These are phyloP conservation scores for Kwoniella pini DNA, from an alignment of 768 basidiomycete species.

Conservation along the genomic window DNA sequence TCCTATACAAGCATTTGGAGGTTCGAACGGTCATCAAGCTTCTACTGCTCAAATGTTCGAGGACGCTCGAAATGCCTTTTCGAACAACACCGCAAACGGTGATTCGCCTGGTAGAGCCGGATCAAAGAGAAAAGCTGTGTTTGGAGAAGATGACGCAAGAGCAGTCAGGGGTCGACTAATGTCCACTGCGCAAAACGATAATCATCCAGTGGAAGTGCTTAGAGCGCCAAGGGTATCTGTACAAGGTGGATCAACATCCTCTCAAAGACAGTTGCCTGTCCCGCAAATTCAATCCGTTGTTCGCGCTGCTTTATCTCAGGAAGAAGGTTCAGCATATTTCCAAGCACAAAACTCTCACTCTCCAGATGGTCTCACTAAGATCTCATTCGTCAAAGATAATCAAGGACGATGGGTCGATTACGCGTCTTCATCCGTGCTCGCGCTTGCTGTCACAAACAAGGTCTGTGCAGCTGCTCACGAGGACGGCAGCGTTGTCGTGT, in stretches of 20 bases:
- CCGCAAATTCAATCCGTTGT: conserved; percentile 67
- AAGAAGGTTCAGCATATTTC: conserved; percentile 60
- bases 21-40: conserved; percentile 29
- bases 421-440: conserved; percentile 70
- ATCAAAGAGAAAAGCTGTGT: conserved; percentile 33
- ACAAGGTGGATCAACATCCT: conserved; percentile 30
- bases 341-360: conserved; percentile 78
- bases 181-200: not conserved
- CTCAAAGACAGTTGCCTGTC: conserved; percentile 57
- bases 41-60: conserved; percentile 44
- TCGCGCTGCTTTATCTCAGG: conserved; percentile 64
- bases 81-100: conserved; percentile 9
- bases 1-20: conserved; percentile 40
- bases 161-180: conserved; percentile 38
- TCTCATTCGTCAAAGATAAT: conserved; percentile 64
- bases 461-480: conserved; percentile 77
- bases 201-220: conserved; percentile 6
- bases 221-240: conserved; percentile 40
- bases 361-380: conserved; percentile 63
- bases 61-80: conserved; percentile 43
- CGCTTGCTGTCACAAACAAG: conserved; percentile 63
- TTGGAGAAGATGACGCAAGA: conserved; percentile 43
- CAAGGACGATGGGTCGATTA: conserved; percentile 87
- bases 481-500: conserved; percentile 79
- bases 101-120: conserved; percentile 20